Conservation (phyloP, 345 rosid genomes). For the Aethionema arabicum region DNA sequence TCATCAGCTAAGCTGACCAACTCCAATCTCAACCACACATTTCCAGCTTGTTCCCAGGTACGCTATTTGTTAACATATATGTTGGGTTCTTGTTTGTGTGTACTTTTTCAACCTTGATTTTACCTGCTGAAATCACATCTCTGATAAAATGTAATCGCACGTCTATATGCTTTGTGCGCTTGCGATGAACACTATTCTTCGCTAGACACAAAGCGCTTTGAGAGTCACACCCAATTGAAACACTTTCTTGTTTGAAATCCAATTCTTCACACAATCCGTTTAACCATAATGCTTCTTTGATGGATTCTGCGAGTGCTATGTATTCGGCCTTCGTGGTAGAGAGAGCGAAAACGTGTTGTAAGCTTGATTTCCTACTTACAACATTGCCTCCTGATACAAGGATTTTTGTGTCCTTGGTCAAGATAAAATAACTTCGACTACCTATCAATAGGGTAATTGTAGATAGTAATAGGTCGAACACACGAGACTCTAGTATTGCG, state of each 20-base stretch:
- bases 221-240: no score
- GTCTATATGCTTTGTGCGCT: neutral
- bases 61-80: neutral
- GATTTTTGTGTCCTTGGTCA: no score
- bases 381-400: neutral
- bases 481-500: no score
- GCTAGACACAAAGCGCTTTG: no score
- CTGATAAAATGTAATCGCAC: neutral
- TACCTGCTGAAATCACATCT: neutral
- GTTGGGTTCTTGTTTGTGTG: neutral
- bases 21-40: no score
- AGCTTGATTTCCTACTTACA: neutral
- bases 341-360: neutral
- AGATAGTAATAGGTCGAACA: no score
- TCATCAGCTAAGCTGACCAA: no score
- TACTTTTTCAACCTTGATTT: neutral
- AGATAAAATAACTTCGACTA: no score
- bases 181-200: no score
- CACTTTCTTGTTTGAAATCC: neutral
- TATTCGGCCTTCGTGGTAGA: neutral
- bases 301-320: neutral
- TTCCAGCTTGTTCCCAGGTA: no score
- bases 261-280: neutral
- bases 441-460: no score
- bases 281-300: neutral